Conservation (phyloP, 352 stramenopile genomes). For the Pythium chondricola region DNA sequence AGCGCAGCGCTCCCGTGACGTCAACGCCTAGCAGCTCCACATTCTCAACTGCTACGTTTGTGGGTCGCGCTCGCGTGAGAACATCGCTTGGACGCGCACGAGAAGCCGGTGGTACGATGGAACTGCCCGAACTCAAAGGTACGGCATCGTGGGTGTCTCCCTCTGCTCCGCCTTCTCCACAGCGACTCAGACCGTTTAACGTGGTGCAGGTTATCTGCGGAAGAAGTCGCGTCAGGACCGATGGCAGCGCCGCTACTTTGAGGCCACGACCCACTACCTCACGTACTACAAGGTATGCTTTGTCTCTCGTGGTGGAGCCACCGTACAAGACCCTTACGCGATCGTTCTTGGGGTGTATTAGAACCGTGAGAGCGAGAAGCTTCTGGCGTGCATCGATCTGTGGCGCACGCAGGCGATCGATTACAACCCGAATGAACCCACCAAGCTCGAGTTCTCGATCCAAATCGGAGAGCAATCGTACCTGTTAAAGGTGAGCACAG, state of each 20-base stretch:
- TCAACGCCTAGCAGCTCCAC: too few species aligned
- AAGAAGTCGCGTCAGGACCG: slow-evolving; percentile 91
- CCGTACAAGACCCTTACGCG: too few species aligned
- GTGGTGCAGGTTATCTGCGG: slow-evolving; percentile 77
- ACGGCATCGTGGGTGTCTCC: background rate
- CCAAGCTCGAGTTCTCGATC: slow-evolving; percentile 79
- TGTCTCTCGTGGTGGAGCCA: too few species aligned
- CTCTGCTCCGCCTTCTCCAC: too few species aligned
- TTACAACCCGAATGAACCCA: slow-evolving; percentile 41
- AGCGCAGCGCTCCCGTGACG: too few species aligned
- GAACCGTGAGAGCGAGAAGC: slow-evolving; percentile 81
- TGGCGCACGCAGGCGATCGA: slow-evolving; percentile 83
- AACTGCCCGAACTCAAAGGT: slow-evolving; percentile 83
- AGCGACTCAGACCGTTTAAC: too few species aligned
- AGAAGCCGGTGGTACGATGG: slow-evolving; percentile 33
- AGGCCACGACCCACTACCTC: slow-evolving; percentile 96
- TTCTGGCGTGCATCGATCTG: slow-evolving; percentile 84
- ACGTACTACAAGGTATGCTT: slow-evolving; percentile 98
- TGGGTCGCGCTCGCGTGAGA: too few species aligned
- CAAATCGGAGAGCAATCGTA: slow-evolving; percentile 84
- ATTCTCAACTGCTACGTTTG: background rate
- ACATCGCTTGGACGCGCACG: too few species aligned
- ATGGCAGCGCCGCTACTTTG: slow-evolving; percentile 97
- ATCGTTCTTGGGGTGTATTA: slow-evolving; percentile 6
- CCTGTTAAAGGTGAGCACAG: slow-evolving; percentile 49